Evolutionary conservation across 306 rosid species (phyloP), one percentile per base, ranked within the genome.

Genomic region (Bauhinia variegata): DNA sequence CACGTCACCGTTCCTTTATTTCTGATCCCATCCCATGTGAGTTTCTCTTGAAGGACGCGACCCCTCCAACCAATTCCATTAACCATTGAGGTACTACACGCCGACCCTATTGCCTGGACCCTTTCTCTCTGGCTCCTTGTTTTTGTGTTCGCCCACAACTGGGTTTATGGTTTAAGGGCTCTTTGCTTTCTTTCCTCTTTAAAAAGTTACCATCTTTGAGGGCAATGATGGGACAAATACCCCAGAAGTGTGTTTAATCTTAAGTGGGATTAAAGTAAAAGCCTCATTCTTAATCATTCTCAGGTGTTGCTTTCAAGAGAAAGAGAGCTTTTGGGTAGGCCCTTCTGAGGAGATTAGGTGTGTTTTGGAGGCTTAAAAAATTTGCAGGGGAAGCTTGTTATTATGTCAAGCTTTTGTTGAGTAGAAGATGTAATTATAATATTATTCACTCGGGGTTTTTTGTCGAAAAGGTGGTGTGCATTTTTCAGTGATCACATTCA

Each of bases 21-120:
- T 79, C 77, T 70, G 83, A 77, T 83, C 85, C 87, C 98, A 77
- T 83, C 85, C 87, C 98, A 87, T 87, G 95, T 87, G 98, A 89
- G 64, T 28, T 15, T 72, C 74, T 74, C 92, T 85, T 64, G 85
- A 80, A 68, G 77, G 67, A 60, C 59, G 91, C 68, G 80, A 63
- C 79, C 80, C 43, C 50, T n/a, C 78, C 83, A 66, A 75, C 85
- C 81, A 82, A 57, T 11, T 17, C 65, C 78, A 77, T 65, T 60
- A 70, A 81, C 83, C 75, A 78, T 73, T 28, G 57, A 72, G 73
- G 55, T 69, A 44, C 74, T 69, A 44, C 74, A 73, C 70, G 71
- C 82, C 54, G 38, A 34, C 67, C 34, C 80, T 62, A 57, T 56
- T 17, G 19, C 44, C 51, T 68, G 23, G 23, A 54, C 41, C 17